Evolutionary conservation across 495 filamentous ascomycete genomes (phyloP), one percentile per base, ranked within the genome.

Genomic region (Penicillium lividum): DNA sequence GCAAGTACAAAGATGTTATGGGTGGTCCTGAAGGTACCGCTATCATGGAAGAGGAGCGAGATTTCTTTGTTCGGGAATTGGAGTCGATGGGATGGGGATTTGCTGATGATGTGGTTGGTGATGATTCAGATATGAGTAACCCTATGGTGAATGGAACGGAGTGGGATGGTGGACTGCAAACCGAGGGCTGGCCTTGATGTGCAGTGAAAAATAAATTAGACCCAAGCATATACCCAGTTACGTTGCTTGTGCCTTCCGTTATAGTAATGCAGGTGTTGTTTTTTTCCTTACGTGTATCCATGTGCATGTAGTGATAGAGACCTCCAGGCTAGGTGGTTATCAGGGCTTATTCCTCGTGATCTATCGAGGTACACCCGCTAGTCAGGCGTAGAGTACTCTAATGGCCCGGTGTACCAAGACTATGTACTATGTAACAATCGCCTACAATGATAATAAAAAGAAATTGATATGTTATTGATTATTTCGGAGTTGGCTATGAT

Each of bases 61-160:
- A 95, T 66, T 98, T 97, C 68, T 98, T 98, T 68, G 81, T 84
- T 18, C 78, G 91, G 45, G 94, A 98, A 76, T 74, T 97, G 55
- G 93, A 93, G 73, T 90, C 87, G 68, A 87, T 95, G 82, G 86
- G 83, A 8, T 85, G 82, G 80, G 82, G 79, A 2, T 56, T 73
- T 51, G 70, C 64, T 5, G 74, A 75, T 10, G 75, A 78, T 43
- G 55, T 73, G 43, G 57, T 59, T 47, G 65, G 58, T 10, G 79
- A 76, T 18, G 86, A 84, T 28, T 70, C 75, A 8, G 76, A 80
- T 48, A 73, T 77, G 71, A 73, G 73, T 65, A 62, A 73, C 51
- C 67, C 62, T 29, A 55, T 73, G 64, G 53, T 64, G 46, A 72
- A 76, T 46, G 75, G 77, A 29, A 76, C 63, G n/a, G 78, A 81